Conservation (phyloP, 805 yeast genomes). For the Wickerhamomyces rabaulensis region DNA sequence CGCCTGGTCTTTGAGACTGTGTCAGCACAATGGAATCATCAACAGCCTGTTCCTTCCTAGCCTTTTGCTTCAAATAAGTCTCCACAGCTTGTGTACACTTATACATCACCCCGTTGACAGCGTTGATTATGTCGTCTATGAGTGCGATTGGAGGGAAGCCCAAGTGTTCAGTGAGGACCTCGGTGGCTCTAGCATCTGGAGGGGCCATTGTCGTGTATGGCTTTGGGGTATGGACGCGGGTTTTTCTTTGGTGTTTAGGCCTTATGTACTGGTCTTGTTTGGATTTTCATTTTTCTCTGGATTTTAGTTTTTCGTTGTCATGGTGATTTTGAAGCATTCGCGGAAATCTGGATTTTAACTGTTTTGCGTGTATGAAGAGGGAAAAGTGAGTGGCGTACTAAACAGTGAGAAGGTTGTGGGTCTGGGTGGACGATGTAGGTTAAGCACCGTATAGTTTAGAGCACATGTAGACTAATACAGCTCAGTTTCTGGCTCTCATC, state of each 20-base stretch:
- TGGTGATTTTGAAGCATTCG: neutral
- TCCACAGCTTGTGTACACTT: slow-evolving; percentile 79
- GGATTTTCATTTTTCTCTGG: neutral
- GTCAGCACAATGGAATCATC: slow-evolving; percentile 17
- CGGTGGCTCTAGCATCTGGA: slow-evolving; percentile 27
- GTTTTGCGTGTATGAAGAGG: no score
- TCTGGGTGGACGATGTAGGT: no score
- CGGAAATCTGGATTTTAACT: neutral
- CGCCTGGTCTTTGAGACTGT: neutral
- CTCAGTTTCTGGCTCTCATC: no score
- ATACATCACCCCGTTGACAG: slow-evolving; percentile 79
- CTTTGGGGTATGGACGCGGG: neutral
- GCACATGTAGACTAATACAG: no score
- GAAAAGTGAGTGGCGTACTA: no score
- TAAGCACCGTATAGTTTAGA: no score
- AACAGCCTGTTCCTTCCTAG: slow-evolving; percentile 12
- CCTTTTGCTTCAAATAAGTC: slow-evolving; percentile 41
- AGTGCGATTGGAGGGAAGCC: slow-evolving; percentile 80
- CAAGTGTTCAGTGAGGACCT: slow-evolving; percentile 75
- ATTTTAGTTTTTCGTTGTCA: neutral
- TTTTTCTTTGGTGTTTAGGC: no score
- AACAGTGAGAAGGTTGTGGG: no score
- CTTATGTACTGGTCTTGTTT: no score
- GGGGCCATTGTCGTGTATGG: neutral
- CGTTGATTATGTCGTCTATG: slow-evolving; percentile 83